Base-by-base conservation (phyloP, 1,284 basidiomycete species). In the Omphalotus olearius region DNA sequence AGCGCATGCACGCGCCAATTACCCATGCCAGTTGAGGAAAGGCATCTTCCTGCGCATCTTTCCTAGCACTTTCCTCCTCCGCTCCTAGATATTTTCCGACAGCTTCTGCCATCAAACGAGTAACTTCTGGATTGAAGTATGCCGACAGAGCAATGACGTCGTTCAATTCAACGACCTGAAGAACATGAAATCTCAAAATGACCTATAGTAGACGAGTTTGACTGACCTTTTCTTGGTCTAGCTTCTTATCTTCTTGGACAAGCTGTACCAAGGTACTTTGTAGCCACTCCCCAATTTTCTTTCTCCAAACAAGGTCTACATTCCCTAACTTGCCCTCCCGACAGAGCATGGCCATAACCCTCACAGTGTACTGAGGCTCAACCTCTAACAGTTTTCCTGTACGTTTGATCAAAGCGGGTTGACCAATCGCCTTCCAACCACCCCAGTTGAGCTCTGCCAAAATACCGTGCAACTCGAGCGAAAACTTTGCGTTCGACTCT, bases 381-480 rank as follows among this genome's bases (percentile, higher is more conserved):
- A 53, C 54, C 18, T 77, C 66, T 11, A 85, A 62, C 18, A 80
- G 59, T 45, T 70, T 70, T 1, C 70, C 66, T 0, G 78, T 78
- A 33, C 70, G 68, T 59, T 79, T 80, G 20, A 81, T 59, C 18
- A 88, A 62, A 14, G 74, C 65, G 1, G 86, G 82, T 1, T 82
- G 62, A 18, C 78, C 83, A 20, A 89, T 64, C 35, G 80, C 69
- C 59, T 80, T 86, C 85, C 87, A 89, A 1, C 85, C 88, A 30
- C 79, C 79, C 85, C 88, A 91, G 1, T 71, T 73, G 7, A 83
- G 63, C 45, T 85, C 82, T 1, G 80, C 74, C 6, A 90, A 72
- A 2, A 75, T 68, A 1, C 81, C 82, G 26, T 79, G 74, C 10
- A 90, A 65, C 35, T 74, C 72, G 13, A 82, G 59, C 0, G 75